Percentiles rank a stretch among this genome's conserved stretches.
Conservation (phyloP, 2,329 filamentous ascomycete genomes). For the Talaromyces verruculosus region DNA sequence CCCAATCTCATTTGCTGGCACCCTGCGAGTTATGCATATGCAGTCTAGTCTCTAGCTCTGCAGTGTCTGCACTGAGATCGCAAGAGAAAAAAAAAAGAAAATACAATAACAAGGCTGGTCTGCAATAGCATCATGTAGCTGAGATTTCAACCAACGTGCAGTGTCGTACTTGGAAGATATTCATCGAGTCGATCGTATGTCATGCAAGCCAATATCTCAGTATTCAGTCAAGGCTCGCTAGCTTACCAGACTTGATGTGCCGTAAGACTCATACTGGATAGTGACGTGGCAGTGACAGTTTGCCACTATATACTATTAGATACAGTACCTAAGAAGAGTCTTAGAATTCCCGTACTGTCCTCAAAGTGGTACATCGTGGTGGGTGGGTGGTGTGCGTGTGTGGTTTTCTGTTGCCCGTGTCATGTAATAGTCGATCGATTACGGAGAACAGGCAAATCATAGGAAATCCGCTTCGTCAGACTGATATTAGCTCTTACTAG, state of each 20-base stretch:
- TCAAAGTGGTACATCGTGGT: background rate
- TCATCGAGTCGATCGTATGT: background rate
- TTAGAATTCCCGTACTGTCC: background rate
- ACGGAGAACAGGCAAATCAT: background rate
- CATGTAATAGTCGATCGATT: background rate
- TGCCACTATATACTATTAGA: background rate
- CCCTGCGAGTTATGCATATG: constrained; percentile 14
- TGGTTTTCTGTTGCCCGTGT: background rate
- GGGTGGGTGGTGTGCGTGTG: too few relatives aligned
- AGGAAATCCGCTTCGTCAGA: background rate
- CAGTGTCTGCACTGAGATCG: background rate
- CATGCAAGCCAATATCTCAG: background rate
- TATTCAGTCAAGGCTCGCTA: background rate
- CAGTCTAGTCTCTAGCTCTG: constrained; percentile 8
- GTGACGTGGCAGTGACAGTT: background rate
- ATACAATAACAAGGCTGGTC: background rate
- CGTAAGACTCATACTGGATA: background rate
- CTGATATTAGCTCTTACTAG: background rate
- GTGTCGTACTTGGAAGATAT: background rate
- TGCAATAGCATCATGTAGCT: background rate
- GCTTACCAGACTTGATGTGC: background rate
- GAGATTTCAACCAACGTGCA: background rate
- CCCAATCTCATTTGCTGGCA: constrained; percentile 6
- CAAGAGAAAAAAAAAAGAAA: background rate
- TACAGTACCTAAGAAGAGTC: background rate